Percentiles rank a stretch among this genome's conserved stretches.
phyloP scores from a whole-genome alignment of 2,329 filamentous ascomycete genomes.

The Ascochyta pisi region DNA sequence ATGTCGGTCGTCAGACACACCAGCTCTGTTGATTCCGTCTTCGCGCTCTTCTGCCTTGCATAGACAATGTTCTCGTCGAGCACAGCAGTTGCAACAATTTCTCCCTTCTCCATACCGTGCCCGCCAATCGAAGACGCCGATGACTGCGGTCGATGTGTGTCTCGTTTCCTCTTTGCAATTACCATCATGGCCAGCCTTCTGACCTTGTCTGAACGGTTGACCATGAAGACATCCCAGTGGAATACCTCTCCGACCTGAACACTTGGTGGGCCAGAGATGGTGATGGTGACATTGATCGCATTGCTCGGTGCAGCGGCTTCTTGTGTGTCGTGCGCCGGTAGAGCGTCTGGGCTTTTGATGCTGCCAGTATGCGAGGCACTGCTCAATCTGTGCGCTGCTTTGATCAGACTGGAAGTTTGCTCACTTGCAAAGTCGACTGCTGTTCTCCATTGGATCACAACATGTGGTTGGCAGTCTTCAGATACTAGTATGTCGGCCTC shows the following conservation, averaged over 20 bases:
- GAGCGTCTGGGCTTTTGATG: slow-evolving; percentile 36
- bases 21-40: slow-evolving; percentile 69
- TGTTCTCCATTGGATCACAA: slow-evolving; percentile 73
- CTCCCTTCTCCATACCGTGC: slow-evolving; percentile 44
- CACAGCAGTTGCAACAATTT: slow-evolving; percentile 66
- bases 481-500: slow-evolving; percentile 65
- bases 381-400: slow-evolving; percentile 40
- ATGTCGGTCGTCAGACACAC: slow-evolving; percentile 79
- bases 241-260: slow-evolving; percentile 72
- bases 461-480: slow-evolving; percentile 64
- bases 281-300: slow-evolving; percentile 76
- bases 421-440: slow-evolving; percentile 69
- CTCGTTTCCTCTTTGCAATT: slow-evolving; percentile 68
- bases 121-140: slow-evolving; percentile 51
- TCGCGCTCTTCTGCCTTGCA: slow-evolving; percentile 71
- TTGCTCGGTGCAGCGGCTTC: slow-evolving; percentile 18
- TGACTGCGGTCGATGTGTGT: slow-evolving; percentile 53
- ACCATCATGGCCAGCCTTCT: slow-evolving; percentile 75
- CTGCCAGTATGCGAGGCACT: slow-evolving; percentile 33
- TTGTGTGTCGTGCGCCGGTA: slow-evolving; percentile 33
- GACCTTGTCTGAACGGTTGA: slow-evolving; percentile 69
- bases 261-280: slow-evolving; percentile 68
- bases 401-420: slow-evolving; percentile 51
- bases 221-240: slow-evolving; percentile 75
- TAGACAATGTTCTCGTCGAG: slow-evolving; percentile 75